Conservation (phyloP, 768 basidiomycete genomes). For the Lactarius sanguifluus region DNA sequence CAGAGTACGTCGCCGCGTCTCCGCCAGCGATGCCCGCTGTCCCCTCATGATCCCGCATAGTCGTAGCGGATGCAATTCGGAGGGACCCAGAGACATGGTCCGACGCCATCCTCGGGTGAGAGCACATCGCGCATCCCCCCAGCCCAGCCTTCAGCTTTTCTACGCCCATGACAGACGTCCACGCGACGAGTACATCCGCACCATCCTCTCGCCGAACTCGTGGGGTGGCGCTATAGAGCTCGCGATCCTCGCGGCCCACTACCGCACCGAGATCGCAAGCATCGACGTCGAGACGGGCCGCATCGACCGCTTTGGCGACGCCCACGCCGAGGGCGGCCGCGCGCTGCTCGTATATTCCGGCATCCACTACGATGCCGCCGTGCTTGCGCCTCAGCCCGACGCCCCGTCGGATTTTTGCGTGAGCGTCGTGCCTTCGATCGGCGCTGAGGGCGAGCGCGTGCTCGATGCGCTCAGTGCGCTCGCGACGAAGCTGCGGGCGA, state of each 20-base stretch:
- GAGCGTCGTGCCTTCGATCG: slow-evolving; percentile 60
- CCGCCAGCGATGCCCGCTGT: neutral
- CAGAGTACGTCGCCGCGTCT: slow-evolving; percentile 51
- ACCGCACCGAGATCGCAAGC: slow-evolving; percentile 80
- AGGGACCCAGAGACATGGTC: slow-evolving; percentile 69
- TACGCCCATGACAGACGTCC: slow-evolving; percentile 42
- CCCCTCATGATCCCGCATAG: slow-evolving; percentile 40
- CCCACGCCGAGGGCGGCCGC: slow-evolving; percentile 39
- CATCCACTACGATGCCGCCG: slow-evolving; percentile 93
- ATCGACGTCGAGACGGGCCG: slow-evolving; percentile 92
- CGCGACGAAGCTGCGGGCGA: slow-evolving; percentile 66
- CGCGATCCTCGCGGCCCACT: slow-evolving; percentile 78
- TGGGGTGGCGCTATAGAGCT: slow-evolving; percentile 99
- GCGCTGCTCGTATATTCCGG: slow-evolving; percentile 88
- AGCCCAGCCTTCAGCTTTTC: slow-evolving; percentile 1
- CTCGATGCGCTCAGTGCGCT: slow-evolving; percentile 67
- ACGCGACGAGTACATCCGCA: slow-evolving; percentile 71
- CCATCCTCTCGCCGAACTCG: slow-evolving; percentile 73
- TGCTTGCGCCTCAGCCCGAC: slow-evolving; percentile 72
- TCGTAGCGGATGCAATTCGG: slow-evolving; percentile 81
- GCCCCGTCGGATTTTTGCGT: slow-evolving; percentile 89
- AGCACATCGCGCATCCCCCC: neutral
- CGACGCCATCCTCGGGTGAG: slow-evolving; percentile 85
- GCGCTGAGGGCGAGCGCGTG: slow-evolving; percentile 50
- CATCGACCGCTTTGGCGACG: slow-evolving; percentile 72